Conservation (phyloP, 2,329 filamentous ascomycete genomes). For the Ophiostoma perfectum region DNA sequence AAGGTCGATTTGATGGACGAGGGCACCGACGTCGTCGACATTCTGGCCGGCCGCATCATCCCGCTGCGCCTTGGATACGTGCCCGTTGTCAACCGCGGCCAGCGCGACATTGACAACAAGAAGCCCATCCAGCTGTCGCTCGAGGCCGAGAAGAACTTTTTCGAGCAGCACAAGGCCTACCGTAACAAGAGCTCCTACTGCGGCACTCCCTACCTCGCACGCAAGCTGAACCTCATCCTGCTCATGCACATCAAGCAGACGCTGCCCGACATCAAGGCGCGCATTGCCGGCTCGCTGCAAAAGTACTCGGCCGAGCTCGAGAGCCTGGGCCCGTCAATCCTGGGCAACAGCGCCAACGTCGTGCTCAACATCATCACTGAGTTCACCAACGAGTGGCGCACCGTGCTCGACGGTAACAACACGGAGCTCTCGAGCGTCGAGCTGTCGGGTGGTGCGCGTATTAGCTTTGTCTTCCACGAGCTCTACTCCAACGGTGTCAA, state of each 20-base stretch:
- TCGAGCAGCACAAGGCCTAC: constrained; percentile 98
- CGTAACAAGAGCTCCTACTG: constrained; percentile 98
- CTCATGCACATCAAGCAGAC: constrained; percentile 99
- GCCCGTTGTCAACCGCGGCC: constrained; percentile 94
- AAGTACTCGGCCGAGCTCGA: constrained; percentile 83
- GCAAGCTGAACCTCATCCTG: constrained; percentile 95
- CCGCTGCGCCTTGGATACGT: constrained; percentile 88
- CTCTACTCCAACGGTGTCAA: constrained; percentile 96
- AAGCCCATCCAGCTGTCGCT: constrained; percentile 86
- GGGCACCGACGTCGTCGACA: constrained; percentile 94
- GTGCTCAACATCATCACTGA: constrained; percentile 98
- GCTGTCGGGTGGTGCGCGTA: constrained; percentile 92
- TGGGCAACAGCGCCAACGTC: constrained; percentile 94
- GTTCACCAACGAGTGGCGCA: constrained; percentile 96
- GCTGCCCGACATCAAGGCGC: constrained; percentile 93
- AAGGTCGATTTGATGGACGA: constrained; percentile 98
- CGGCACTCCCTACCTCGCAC: constrained; percentile 91
- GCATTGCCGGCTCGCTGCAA: constrained; percentile 86
- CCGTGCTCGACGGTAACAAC: constrained; percentile 93
- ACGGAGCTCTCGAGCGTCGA: constrained; percentile 91
- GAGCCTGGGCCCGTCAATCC: constrained; percentile 83
- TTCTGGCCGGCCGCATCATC: constrained; percentile 94
- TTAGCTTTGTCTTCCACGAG: constrained; percentile 99
- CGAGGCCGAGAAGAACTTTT: constrained; percentile 93
- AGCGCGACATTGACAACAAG: constrained; percentile 97